Evolutionary conservation across 352 stramenopile species (phyloP).

Genomic region (Phytophthora cryptogea): DNA sequence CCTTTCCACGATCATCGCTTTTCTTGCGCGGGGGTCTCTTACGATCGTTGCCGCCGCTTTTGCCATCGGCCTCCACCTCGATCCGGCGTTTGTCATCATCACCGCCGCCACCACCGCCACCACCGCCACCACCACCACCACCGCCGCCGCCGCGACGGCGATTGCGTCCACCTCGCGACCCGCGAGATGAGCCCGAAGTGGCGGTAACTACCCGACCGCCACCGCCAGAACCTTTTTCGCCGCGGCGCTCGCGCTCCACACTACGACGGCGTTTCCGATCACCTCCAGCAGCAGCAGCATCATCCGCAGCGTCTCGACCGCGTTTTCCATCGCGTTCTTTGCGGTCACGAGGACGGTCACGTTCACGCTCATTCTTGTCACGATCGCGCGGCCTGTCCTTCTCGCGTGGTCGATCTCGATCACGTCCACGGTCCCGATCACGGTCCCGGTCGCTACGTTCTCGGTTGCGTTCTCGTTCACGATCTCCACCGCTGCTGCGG

Average conservation of each 20-base stretch:
- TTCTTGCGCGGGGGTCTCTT: slow-evolving; percentile 42
- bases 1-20: slow-evolving; percentile 52
- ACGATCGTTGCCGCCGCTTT: slow-evolving; percentile 36
- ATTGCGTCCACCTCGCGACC: slow-evolving; percentile 35
- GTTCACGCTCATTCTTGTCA: slow-evolving; percentile 38
- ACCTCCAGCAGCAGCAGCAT: slow-evolving; percentile 12
- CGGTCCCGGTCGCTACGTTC: slow-evolving; percentile 25
- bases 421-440: slow-evolving; percentile 26
- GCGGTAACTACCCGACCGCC: slow-evolving; percentile 52
- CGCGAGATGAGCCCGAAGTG: slow-evolving; percentile 35
- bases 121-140: slow-evolving; percentile 14
- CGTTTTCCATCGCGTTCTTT: slow-evolving; percentile 49
- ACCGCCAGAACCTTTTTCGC: slow-evolving; percentile 20
- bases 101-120: slow-evolving; percentile 26
- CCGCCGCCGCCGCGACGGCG: slow-evolving; percentile 39
- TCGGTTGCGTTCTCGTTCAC: slow-evolving; percentile 23
- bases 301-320: slow-evolving; percentile 37
- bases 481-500: slow-evolving; percentile 23
- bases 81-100: slow-evolving; percentile 57
- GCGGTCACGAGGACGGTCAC: slow-evolving; percentile 35
- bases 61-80: slow-evolving; percentile 48
- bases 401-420: slow-evolving; percentile 28
- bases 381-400: slow-evolving; percentile 35
- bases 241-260: slow-evolving; percentile 20
- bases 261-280: slow-evolving; percentile 41